These are phyloP conservation scores for Sonneratia alba DNA, from an alignment of 345 rosid species.

Conservation along the genomic window DNA sequence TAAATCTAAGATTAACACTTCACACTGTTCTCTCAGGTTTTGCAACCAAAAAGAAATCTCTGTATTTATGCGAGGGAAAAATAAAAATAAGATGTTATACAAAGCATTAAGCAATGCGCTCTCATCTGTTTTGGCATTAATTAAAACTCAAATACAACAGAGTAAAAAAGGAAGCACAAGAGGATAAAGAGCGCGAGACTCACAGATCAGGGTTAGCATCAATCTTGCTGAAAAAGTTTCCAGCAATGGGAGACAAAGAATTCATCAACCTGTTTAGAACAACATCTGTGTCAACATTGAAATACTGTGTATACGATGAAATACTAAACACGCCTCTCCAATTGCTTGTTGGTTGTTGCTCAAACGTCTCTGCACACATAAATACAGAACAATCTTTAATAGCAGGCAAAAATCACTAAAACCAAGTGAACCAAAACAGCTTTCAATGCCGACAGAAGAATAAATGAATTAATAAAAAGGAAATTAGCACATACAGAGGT, in stretches of 20 bases:
- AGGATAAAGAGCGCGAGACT: conserved; percentile 18
- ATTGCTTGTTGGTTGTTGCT: conserved; percentile 63
- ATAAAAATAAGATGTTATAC: neutral
- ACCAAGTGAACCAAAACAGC: neutral
- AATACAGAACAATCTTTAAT: conserved; percentile 5
- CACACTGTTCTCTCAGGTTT: neutral
- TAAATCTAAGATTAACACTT: neutral
- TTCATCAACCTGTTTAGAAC: conserved; percentile 72
- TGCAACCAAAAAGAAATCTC: neutral
- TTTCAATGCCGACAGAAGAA: neutral
- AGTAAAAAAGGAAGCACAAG: neutral
- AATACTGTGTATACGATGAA: conserved; percentile 74
- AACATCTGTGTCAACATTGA: conserved; percentile 80
- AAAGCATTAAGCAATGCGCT: neutral
- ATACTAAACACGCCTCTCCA: conserved; percentile 82
- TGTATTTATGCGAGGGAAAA: neutral
- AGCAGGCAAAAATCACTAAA: neutral
- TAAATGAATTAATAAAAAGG: neutral
- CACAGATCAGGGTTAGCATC: conserved; percentile 94
- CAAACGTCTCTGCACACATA: conserved; percentile 52
- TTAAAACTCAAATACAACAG: neutral
- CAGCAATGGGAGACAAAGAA: conserved; percentile 61
- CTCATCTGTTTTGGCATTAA: neutral
- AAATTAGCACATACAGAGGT: neutral
- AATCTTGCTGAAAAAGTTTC: conserved; percentile 80